Evolutionary conservation across 2,329 filamentous ascomycete genomes (phyloP), one percentile per base, ranked within the genome.

Genomic region (Alternaria triticimaculans): DNA sequence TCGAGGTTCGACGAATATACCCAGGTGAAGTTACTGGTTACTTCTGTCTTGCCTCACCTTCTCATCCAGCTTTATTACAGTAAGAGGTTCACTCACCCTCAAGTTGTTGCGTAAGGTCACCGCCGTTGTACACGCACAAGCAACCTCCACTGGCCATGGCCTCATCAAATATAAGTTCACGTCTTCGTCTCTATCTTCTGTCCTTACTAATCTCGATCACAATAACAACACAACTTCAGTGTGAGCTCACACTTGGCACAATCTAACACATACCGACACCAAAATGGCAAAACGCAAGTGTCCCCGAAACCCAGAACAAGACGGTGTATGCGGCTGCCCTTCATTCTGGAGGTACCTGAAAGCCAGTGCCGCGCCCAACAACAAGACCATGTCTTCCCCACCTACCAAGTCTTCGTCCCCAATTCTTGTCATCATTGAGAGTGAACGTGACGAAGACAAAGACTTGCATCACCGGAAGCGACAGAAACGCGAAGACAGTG

Each of bases 291-390:
- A 55, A 11, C 41, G 54, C 25, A 63, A 45, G 11, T 69, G 58
- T 12, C 51, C 64, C 5, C 63, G 64, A 46, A 65, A 66, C 28
- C 21, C 54, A 9, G 53, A n/a, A 8, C 64, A 70, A 55, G 67
- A 68, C 8, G 69, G 69, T 18, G 71, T 76, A 1, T 77, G 75
- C 25, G 74, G 73, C 28, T 76, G 74, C 43, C 66, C 64, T 6
- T 45, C 63, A 9, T 72, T 75, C 62, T 75, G 75, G 74, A 46
- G 55, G 58, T 49, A 45, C 3, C 33, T 8, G 6, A 58, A 25
- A 30, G 15, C 21, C 18, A 20, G 5, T 23, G 12, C 15, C 23
- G 20, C 23, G 2, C 6, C 25, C 41, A 56, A 41, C 21, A 45
- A 12, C 41, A 18, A 37, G 5, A 18, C 6, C 3, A 6, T 9